Evolutionary conservation across 2,329 filamentous ascomycete species (phyloP), one percentile per base, ranked within the genome.

Genomic region (Microdochium paspali): DNA sequence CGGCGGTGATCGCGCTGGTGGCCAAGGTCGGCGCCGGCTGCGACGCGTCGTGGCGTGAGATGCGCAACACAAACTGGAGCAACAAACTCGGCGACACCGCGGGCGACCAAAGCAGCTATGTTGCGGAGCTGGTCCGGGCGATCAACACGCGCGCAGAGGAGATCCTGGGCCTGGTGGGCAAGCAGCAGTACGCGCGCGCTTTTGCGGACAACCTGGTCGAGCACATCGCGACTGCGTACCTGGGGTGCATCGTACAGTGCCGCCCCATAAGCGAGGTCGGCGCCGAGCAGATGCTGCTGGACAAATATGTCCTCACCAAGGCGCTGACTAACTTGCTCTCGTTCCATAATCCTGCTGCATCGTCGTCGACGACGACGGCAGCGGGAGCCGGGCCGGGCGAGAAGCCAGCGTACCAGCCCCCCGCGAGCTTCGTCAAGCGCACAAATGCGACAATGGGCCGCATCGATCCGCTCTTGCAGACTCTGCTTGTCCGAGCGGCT

Each of bases 191-290:
- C 64, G 88, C 90, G 10, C 78, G 93, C 50, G 90, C 93, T 0
- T 96, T 97, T 61, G 94, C 88, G 56, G 93, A 98, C 65, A 91
- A 97, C 54, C 71, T 97, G n/a, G 87, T 97, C 32, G 93, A 98
- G 63, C 77, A 87, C 52, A 70, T 97, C 53, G 85, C 87, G 15
- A 85, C 76, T 48, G 77, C 82, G 1, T 97, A 93, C 62, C 79
- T 96, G 54, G 72, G 75, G 52, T 95, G 86, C 60, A 85, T 97
- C 49, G 88, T 94, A 39, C 86, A 88, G 60, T 95, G 90, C 66
- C 84, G 84, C 55, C 93, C 93, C 1, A 85, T 98, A 44, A 91
- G 89, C 4, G 93, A 97, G 67, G 87, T 90, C 47, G 93, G 90
- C 12, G 93, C 93, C 10, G 91, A 98, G 65, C 93, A 95, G 80